Evolutionary conservation across 139 green algal species (phyloP), one percentile per base, ranked within the genome.

Genomic region (Closterium sp.): DNA sequence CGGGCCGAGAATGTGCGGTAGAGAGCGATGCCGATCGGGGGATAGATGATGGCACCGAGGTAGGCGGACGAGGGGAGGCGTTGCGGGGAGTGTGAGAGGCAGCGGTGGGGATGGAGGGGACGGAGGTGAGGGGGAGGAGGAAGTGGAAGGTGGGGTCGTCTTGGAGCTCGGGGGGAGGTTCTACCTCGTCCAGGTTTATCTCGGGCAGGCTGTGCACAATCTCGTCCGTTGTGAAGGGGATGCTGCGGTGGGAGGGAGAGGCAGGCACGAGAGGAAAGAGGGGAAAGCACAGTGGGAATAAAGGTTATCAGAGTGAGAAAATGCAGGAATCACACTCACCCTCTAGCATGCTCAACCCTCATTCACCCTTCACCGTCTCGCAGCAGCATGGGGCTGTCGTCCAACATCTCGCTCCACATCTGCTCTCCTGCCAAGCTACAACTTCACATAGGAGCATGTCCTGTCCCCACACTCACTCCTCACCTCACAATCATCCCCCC

Each of bases 181-280:
- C 89, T 17, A 91, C 89, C 84, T 91, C 89, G 89, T 50, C 31
- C 21, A 91, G 24, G 32, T 91, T 85, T 84, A 86, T 34, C 22
- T 50, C 30, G 24, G 22, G 21, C 17, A 91, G 22, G 31, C 32
- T 86, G 31, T 34, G 31, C 19, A 84, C 21, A 6, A 91, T 38
- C 24, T 91, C 32, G 22, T 91, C 89, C 9, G 84, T 85, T 30
- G 73, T 85, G 38, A 91, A 91, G 30, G 32, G 34, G 27, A 88
- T 88, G 32, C 89, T 91, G 89, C 17, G 31, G 24, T 70, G 29
- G 30, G 31, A 22, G 17, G 84, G 6, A 9, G 85, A 30, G n/a
- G 85, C 0, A 87, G n/a, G n/a, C n/a, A n/a, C n/a, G 27, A 91
- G 22, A 31, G 31, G 11, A 45, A 45, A 19, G 31, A 31, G n/a